Base-by-base conservation (phyloP, 208 protist genomes). In the Crithidia thermophila region DNA sequence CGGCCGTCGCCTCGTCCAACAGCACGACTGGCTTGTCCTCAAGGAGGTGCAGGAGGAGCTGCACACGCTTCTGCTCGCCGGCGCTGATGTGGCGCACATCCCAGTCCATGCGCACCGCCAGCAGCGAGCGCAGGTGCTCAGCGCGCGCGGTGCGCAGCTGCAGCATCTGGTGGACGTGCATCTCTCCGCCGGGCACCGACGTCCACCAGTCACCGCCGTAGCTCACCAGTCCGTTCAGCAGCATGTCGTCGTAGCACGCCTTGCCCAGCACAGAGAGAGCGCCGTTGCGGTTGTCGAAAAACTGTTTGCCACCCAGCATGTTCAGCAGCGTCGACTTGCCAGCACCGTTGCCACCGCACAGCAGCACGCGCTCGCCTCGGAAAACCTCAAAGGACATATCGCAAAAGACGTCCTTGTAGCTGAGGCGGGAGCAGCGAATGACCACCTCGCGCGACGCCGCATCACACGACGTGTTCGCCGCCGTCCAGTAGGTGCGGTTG, bases 241-340 rank as follows among this genome's bases (percentile, higher is more conserved):
- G 88, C 76, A 90, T 95, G 77, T 91, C 89, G 13, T 93, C 75
- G 67, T 93, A 96, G 72, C 77, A 81, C 4, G 47, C 62, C 64
- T 80, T 77, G 33, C 82, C 84, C 43, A 93, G 75, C 39, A 92
- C 91, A 13, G 85, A 58, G n/a, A 93, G 68, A 0, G 81, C 73
- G 1, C 79, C 67, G 31, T 70, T 28, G 23, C 55, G 16, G 49
- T 88, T 91, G 55, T 79, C 39, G 27, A 97, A 94, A 43, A 90
- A 92, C 34, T 94, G 78, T 50, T 95, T 93, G 21, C 94, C 94
- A 16, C 82, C 88, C 16, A 98, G 67, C 58, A 98, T 93, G 58
- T 94, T 96, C 42, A 98, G 82, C 31, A 98, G 79, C 16, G 95
- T 98, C 18, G 84, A 91, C 69, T 98, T 98, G 49, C 97, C 97